Base-by-base conservation (phyloP, 176 grass and related monocot species). In the Bolboschoenus planiculmis region DNA sequence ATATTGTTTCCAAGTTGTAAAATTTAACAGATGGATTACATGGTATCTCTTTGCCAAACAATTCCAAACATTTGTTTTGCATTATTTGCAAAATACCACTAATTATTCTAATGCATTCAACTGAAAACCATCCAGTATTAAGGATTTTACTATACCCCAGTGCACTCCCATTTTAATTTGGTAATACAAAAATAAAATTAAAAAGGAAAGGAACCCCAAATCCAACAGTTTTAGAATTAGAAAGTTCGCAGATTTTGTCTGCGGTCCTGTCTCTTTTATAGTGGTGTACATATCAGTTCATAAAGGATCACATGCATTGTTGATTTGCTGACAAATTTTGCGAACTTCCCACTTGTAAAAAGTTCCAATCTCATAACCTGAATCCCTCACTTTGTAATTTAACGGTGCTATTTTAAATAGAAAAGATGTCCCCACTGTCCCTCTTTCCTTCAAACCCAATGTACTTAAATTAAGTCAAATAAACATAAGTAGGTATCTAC, bases 1-100 rank as follows among this genome's bases (percentile, higher is more conserved):
- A 90, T 40, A 26, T 53, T 21, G 30, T 59, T 84, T 85, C 47
- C 60, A 44, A 59, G 50, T 33, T 30, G 40, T 31, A 77, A 57
- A 66, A 47, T 64, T 74, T 48, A 77, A 61, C 4, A 10, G 59
- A 31, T 6, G 14, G 57, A 26, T 23, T 77, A 75, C 24, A 77
- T n/a, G n/a, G 5, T 65, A 6, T 64, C 61, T 63, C 11, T 57
- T 57, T 35, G 30, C 18, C 62, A 65, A 26, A 44, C 21, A 13
- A 46, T 6, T 27, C 20, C 11, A 47, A 44, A 46, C n/a, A 73
- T 46, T 47, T 26, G 14, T 15, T 46, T 5, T 15, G 40, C 37
- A 44, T 46, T 46, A 24, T 74, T 47, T 27, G 4, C 68, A 74
- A 47, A 47, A 4, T 74, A 15, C 10, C 4, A 5, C 42, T 11